Evolutionary conservation across 2,329 filamentous ascomycete species (phyloP).

Genomic region (Pseudofabraea citricarpa): DNA sequence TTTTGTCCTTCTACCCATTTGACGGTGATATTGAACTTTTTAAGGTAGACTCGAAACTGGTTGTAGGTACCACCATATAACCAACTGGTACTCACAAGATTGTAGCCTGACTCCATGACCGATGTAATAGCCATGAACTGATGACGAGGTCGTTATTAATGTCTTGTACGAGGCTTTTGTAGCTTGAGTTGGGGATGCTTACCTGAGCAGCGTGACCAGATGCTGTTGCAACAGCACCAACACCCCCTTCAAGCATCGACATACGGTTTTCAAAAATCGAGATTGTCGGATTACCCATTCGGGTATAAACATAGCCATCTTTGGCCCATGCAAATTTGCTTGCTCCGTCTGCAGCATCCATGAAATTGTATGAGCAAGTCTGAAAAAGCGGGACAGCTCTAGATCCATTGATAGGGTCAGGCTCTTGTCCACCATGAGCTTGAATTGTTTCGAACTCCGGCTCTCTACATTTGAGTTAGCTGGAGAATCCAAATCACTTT

Average conservation of each 20-base stretch:
- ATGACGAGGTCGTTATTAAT: neutral
- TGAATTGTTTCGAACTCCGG: constrained; percentile 48
- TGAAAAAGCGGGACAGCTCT: constrained; percentile 68
- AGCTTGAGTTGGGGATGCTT: neutral
- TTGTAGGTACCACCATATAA: constrained; percentile 64
- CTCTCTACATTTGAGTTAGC: constrained; percentile 1
- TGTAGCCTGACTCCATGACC: constrained; percentile 58
- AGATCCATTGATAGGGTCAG: constrained; percentile 58
- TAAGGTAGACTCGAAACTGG: constrained; percentile 61
- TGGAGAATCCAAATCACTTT: neutral
- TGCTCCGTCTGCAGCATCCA: constrained; percentile 65
- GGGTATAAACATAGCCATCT: constrained; percentile 67
- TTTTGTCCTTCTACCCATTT: constrained; percentile 60
- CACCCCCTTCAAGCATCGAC: constrained; percentile 62
- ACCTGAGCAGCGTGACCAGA: constrained; percentile 59
- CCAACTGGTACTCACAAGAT: constrained; percentile 61
- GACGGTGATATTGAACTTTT: constrained; percentile 57
- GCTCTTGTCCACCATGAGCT: constrained; percentile 55
- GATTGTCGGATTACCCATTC: constrained; percentile 53
- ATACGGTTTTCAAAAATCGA: constrained; percentile 67
- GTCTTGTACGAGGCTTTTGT: too few species aligned
- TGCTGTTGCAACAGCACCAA: constrained; percentile 56
- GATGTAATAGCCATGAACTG: constrained; percentile 59
- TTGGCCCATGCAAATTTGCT: constrained; percentile 67
- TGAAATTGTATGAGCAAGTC: constrained; percentile 62